Evolutionary conservation across 805 yeast genomes (phyloP).

Genomic region (Candida odintsovae): DNA sequence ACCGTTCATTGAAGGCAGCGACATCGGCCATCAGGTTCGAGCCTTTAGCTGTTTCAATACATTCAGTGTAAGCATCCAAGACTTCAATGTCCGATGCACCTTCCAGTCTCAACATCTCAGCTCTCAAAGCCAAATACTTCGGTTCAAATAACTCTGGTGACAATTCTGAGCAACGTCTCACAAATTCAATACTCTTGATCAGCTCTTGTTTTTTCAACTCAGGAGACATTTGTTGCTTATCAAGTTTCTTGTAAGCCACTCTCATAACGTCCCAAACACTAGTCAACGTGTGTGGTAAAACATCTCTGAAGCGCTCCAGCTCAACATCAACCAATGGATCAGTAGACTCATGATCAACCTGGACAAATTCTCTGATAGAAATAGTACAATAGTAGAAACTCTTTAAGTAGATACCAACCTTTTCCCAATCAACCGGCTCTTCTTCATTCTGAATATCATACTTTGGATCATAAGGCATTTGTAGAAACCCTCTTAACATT

Average conservation of each 20-base stretch:
- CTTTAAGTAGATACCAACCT: slow-evolving; percentile 8
- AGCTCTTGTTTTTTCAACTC: slow-evolving; percentile 21
- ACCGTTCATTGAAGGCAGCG: slow-evolving; percentile 35
- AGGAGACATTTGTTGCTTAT: slow-evolving; percentile 18
- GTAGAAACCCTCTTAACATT: slow-evolving; percentile 7
- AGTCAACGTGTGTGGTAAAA: slow-evolving; percentile 10
- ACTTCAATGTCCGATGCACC: slow-evolving; percentile 29
- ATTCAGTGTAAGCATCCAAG: slow-evolving; percentile 39
- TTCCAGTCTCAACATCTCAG: slow-evolving; percentile 24
- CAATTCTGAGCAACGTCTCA: slow-evolving; percentile 30
- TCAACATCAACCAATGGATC: slow-evolving; percentile 2
- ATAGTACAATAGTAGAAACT: slow-evolving; percentile 10
- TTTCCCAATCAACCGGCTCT: background rate
- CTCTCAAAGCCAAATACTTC: slow-evolving; percentile 32
- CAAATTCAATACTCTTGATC: slow-evolving; percentile 18
- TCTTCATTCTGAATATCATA: slow-evolving; percentile 10
- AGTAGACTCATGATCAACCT: background rate
- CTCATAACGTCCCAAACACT: background rate
- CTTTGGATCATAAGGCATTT: slow-evolving; percentile 16
- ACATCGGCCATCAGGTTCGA: slow-evolving; percentile 30
- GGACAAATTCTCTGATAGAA: background rate
- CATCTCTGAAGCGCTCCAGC: background rate
- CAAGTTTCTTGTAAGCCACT: slow-evolving; percentile 6
- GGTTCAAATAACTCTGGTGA: slow-evolving; percentile 34
- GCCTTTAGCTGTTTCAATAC: slow-evolving; percentile 34